These are phyloP conservation scores for Dysphania ambrosioides DNA, from an alignment of 148 eudicot genomes.

Conservation along the genomic window DNA sequence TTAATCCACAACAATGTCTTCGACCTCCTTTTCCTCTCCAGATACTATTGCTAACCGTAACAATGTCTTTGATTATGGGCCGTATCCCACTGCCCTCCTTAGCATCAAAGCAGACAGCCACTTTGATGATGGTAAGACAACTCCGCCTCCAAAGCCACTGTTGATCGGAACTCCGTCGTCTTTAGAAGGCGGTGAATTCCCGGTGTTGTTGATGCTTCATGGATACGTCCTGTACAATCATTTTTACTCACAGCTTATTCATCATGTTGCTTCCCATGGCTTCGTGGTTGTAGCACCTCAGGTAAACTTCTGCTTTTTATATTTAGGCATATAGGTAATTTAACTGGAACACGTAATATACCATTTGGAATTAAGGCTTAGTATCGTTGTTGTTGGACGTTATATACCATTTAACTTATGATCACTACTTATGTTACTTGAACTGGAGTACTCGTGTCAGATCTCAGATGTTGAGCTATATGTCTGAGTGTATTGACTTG, in stretches of 20 bases:
- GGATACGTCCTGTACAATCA: constrained; percentile 59
- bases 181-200: constrained; percentile 22
- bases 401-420: no score
- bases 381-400: no score
- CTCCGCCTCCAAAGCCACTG: constrained; percentile 49
- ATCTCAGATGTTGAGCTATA: no score
- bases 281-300: constrained; percentile 80
- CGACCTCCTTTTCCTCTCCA: neutral
- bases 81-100: constrained; percentile 30
- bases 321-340: no score
- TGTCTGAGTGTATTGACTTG: no score
- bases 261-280: constrained; percentile 77
- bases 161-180: constrained; percentile 47
- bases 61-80: constrained; percentile 43
- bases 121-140: neutral
- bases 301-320: constrained; percentile 29
- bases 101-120: constrained; percentile 27
- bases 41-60: neutral
- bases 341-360: no score
- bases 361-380: no score
- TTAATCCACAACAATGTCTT: neutral
- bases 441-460: no score
- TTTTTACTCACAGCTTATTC: constrained; percentile 68
- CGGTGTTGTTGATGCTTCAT: constrained; percentile 58
- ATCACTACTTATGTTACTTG: no score